Evolutionary conservation across 805 yeast genomes (phyloP).

Genomic region (Candida dajiaensis): DNA sequence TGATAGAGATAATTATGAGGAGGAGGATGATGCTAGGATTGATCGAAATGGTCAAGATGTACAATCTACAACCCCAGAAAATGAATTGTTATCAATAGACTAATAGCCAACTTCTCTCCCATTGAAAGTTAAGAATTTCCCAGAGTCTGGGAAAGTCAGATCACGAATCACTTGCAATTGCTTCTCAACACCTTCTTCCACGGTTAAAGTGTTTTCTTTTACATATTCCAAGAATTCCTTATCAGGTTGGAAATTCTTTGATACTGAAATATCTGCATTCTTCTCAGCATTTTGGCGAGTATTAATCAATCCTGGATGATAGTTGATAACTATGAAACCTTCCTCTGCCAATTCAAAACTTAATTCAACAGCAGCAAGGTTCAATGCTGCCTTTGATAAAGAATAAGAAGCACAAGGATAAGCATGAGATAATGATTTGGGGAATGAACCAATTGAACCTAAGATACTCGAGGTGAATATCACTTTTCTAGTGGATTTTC

Average conservation of each 20-base stretch:
- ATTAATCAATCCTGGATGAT: constrained; percentile 25
- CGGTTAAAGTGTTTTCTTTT: constrained; percentile 5
- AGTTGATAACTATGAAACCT: constrained; percentile 22
- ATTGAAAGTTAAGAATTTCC: constrained; percentile 17
- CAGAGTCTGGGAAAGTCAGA: constrained; percentile 11
- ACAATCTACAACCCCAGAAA: neutral
- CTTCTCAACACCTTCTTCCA: constrained; percentile 13
- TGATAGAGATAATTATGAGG: neutral
- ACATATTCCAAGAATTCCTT: constrained; percentile 8
- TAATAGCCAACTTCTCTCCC: constrained; percentile 14
- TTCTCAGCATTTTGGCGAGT: constrained; percentile 8
- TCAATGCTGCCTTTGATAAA: constrained; percentile 33
- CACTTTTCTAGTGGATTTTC: constrained; percentile 22
- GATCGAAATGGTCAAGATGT: neutral
- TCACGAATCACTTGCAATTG: constrained; percentile 13
- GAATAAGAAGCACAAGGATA: constrained; percentile 27
- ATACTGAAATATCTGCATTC: constrained; percentile 9
- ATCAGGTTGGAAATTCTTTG: constrained; percentile 11
- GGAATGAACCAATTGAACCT: constrained; percentile 24
- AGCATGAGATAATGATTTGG: constrained; percentile 9
- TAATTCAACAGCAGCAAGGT: constrained; percentile 23
- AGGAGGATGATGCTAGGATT: neutral
- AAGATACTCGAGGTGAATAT: constrained; percentile 25
- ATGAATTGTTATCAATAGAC: neutral
- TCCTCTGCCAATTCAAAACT: constrained; percentile 23